Conservation (phyloP, 2,329 filamentous ascomycete genomes). For the Sclerotinia spermophila region DNA sequence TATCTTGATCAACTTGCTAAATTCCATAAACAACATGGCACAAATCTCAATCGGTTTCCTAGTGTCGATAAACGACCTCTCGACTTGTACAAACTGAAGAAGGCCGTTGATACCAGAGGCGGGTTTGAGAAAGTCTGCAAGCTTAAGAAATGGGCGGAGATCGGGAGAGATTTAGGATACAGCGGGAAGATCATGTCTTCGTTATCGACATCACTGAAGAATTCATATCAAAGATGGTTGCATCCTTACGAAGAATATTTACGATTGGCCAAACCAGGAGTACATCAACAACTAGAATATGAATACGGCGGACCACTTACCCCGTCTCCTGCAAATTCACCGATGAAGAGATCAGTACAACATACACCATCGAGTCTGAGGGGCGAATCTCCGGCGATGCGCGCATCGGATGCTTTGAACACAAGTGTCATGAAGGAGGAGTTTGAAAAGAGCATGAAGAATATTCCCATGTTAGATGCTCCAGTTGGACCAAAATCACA, state of each 20-base stretch:
- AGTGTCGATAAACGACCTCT: slow-evolving; percentile 97
- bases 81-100: slow-evolving; percentile 93
- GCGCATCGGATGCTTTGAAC: slow-evolving; percentile 53
- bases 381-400: slow-evolving; percentile 64
- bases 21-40: slow-evolving; percentile 95
- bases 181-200: slow-evolving; percentile 99
- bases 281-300: slow-evolving; percentile 91
- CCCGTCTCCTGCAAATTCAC: slow-evolving; percentile 69
- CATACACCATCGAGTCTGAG: slow-evolving; percentile 56
- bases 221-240: slow-evolving; percentile 96
- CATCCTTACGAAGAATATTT: slow-evolving; percentile 96
- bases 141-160: slow-evolving; percentile 98
- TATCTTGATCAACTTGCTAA: slow-evolving; percentile 94
- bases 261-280: slow-evolving; percentile 82
- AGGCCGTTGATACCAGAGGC: slow-evolving; percentile 89
- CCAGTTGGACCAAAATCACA: slow-evolving; percentile 30
- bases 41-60: slow-evolving; percentile 86
- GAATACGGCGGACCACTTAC: slow-evolving; percentile 92
- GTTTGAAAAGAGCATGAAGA: slow-evolving; percentile 36
- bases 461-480: slow-evolving; percentile 36
- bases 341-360: slow-evolving; percentile 62
- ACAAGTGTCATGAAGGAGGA: slow-evolving; percentile 47
- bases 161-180: slow-evolving; percentile 92
- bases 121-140: slow-evolving; percentile 98
- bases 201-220: slow-evolving; percentile 93